Evolutionary conservation across 2,329 filamentous ascomycete species (phyloP).

Genomic region (Aspergillus hiratsukae): DNA sequence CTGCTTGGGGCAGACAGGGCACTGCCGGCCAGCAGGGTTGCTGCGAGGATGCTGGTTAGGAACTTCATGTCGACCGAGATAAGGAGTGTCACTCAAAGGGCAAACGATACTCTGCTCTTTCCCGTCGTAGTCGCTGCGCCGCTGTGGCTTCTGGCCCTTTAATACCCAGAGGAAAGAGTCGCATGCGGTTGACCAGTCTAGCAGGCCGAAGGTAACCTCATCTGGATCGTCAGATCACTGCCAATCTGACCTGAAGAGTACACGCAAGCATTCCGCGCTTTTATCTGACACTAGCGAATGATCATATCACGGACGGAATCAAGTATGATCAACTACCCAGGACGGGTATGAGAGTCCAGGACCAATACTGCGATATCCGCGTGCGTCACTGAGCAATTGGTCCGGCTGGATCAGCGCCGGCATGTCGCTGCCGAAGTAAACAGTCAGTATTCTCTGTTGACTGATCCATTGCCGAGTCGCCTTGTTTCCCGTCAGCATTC

Average conservation of each 20-base stretch:
- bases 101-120: background rate
- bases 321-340: background rate
- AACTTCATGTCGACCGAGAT: conserved; percentile 26
- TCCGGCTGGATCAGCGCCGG: background rate
- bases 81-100: background rate
- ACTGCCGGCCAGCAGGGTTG: conserved; percentile 19
- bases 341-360: background rate
- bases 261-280: background rate
- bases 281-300: background rate
- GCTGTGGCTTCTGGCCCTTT: background rate
- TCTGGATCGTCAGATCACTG: background rate
- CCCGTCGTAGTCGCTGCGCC: background rate
- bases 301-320: background rate
- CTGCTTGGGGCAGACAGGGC: conserved; percentile 26
- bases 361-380: background rate
- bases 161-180: background rate
- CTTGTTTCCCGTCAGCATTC: background rate
- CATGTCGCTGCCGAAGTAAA: background rate
- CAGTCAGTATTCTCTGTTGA: background rate
- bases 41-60: conserved; percentile 16
- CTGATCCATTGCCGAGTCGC: background rate
- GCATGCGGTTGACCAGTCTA: background rate
- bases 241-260: background rate
- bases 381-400: background rate
- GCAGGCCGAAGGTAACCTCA: background rate